Evolutionary conservation across 2,329 filamentous ascomycete species (phyloP).

Genomic region (Massarina eburnea): DNA sequence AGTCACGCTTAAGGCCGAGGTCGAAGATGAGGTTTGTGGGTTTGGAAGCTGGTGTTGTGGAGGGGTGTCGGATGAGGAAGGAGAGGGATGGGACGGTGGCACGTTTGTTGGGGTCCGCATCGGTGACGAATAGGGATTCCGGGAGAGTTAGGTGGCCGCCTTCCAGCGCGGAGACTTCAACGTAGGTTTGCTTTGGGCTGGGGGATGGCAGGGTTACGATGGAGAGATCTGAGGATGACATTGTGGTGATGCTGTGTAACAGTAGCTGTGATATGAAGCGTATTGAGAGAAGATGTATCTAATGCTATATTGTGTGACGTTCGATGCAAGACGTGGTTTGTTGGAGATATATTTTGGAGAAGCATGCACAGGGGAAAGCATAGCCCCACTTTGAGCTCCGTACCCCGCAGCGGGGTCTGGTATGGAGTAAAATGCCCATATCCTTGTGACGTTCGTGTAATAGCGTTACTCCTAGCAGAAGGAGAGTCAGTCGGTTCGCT

Average conservation of each 20-base stretch:
- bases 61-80: conserved; percentile 55
- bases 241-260: not conserved
- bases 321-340: conserved; percentile 3
- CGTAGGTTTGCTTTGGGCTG: conserved; percentile 25
- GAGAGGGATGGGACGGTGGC: conserved; percentile 56
- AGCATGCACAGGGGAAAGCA: conserved; percentile 5
- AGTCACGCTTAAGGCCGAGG: conserved; percentile 53
- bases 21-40: conserved; percentile 54
- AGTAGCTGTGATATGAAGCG: not conserved
- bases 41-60: conserved; percentile 17
- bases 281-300: not conserved
- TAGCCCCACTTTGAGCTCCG: conserved; percentile 21
- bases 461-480: not conserved
- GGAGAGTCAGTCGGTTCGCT: not conserved
- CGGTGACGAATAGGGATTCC: conserved; percentile 50
- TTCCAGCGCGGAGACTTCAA: conserved; percentile 34
- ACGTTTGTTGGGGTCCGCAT: conserved; percentile 46
- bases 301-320: not conserved
- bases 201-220: conserved; percentile 25
- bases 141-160: conserved; percentile 50
- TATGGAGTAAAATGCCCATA: not conserved
- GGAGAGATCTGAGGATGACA: conserved; percentile 6
- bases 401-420: conserved; percentile 33
- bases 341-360: conserved; percentile 11
- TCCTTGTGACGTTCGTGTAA: not conserved